Evolutionary conservation across 1,139 yeast genomes (phyloP).

Genomic region (Yamadazyma buinensis): DNA sequence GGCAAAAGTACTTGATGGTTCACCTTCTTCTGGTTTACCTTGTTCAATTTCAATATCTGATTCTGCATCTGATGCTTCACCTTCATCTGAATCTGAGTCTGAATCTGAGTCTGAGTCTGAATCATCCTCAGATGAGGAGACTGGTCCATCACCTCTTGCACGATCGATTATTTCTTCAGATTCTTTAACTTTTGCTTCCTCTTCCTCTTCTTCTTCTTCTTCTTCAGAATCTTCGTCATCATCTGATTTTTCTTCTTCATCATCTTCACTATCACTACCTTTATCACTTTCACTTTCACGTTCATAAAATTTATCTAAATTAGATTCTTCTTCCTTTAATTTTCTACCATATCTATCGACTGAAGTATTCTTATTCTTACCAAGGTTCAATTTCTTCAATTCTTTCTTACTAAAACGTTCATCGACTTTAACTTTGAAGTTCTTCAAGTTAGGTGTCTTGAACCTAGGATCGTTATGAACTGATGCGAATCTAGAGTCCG

Average conservation of each 20-base stretch:
- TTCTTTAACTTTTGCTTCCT: constrained; percentile 11
- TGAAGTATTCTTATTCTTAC: constrained; percentile 46
- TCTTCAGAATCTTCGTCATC: constrained; percentile 19
- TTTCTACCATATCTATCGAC: constrained; percentile 88
- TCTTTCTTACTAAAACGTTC: constrained; percentile 79
- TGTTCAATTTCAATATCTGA: constrained; percentile 55
- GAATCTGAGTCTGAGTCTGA: constrained; percentile 30
- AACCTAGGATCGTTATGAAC: constrained; percentile 90
- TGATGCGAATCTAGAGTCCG: constrained; percentile 73
- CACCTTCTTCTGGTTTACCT: constrained; percentile 73
- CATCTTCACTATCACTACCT: constrained; percentile 13
- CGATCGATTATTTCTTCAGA: constrained; percentile 44
- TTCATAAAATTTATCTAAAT: constrained; percentile 65
- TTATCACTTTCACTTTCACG: constrained; percentile 21
- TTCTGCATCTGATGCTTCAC: constrained; percentile 39
- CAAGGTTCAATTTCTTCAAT: constrained; percentile 53
- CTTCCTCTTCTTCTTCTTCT: constrained; percentile 11
- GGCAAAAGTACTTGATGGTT: constrained; percentile 78
- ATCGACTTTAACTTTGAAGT: constrained; percentile 76
- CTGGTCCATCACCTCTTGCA: constrained; percentile 65
- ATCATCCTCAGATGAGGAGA: constrained; percentile 10
- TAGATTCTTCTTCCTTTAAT: constrained; percentile 39
- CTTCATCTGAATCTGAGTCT: constrained; percentile 27
- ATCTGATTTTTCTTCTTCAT: constrained; percentile 12
- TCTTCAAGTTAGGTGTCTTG: constrained; percentile 65